These are phyloP conservation scores for Dactylellina parvicollis DNA, from an alignment of 2,329 filamentous ascomycete genomes.

Conservation along the genomic window DNA sequence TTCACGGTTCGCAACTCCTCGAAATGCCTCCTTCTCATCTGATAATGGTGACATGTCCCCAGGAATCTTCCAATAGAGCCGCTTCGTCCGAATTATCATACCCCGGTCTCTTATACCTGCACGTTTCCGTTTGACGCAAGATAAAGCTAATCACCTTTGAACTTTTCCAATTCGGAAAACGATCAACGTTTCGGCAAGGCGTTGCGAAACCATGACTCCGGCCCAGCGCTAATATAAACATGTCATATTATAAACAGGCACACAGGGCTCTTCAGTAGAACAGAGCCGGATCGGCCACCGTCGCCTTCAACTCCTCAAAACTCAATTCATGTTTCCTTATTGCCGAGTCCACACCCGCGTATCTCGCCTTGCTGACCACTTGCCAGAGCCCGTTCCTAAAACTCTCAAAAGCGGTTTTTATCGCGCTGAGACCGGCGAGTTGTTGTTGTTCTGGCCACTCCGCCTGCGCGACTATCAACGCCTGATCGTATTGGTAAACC, in stretches of 20 bases:
- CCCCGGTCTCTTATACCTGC: background rate
- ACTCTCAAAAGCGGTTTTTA: conserved; percentile 11
- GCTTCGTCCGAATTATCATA: background rate
- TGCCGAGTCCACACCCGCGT: conserved; percentile 9
- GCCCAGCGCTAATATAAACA: background rate
- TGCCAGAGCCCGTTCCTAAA: background rate
- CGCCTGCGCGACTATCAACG: background rate
- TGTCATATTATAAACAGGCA: background rate
- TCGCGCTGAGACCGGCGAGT: background rate
- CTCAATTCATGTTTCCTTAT: conserved; percentile 13
- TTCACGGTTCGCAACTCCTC: background rate
- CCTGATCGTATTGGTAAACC: conserved; percentile 25
- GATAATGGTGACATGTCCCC: background rate
- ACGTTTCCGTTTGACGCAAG: conserved; percentile 3
- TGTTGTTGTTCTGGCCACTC: conserved; percentile 13
- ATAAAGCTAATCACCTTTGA: background rate
- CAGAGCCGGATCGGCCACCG: background rate
- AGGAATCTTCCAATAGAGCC: background rate
- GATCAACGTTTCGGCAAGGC: conserved; percentile 6
- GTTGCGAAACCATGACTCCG: conserved; percentile 10
- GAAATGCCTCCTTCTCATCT: background rate
- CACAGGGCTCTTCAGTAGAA: background rate
- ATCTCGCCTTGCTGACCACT: conserved; percentile 11
- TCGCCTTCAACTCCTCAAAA: conserved; percentile 9
- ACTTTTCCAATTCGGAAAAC: conserved; percentile 25